These are phyloP conservation scores for Nicotiana noctiflora DNA, from an alignment of 257 asterid genomes.

Conservation along the genomic window DNA sequence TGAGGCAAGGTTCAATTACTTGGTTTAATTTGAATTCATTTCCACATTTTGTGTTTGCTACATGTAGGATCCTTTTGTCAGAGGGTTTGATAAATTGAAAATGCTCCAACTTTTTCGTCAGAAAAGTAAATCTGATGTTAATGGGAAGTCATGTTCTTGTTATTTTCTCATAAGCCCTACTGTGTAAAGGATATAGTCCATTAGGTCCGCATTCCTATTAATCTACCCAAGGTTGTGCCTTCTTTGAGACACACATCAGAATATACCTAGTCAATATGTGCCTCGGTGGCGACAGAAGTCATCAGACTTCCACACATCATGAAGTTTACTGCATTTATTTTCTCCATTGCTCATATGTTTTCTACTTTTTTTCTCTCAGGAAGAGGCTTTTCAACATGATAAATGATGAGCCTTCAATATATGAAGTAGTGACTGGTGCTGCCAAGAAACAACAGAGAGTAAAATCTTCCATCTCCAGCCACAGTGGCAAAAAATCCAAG, in stretches of 20 bases:
- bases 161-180: background rate
- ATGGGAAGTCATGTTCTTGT: background rate
- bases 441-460: constrained; percentile 56
- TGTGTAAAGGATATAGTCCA: background rate
- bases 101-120: background rate
- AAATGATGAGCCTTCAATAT: constrained; percentile 69
- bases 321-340: background rate
- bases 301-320: background rate
- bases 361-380: constrained; percentile 37
- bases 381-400: constrained; percentile 70
- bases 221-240: background rate
- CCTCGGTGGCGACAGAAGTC: background rate
- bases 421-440: constrained; percentile 67
- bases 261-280: background rate
- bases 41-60: background rate
- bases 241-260: background rate
- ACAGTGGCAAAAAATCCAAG: constrained; percentile 47
- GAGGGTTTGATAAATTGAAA: background rate
- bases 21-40: background rate
- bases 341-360: background rate
- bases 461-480: constrained; percentile 47
- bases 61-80: background rate
- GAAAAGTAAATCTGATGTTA: background rate
- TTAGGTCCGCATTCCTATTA: background rate
- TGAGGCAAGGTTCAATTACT: background rate